Base-by-base conservation (phyloP, 768 basidiomycete species). In the Fomitopsis serialis region DNA sequence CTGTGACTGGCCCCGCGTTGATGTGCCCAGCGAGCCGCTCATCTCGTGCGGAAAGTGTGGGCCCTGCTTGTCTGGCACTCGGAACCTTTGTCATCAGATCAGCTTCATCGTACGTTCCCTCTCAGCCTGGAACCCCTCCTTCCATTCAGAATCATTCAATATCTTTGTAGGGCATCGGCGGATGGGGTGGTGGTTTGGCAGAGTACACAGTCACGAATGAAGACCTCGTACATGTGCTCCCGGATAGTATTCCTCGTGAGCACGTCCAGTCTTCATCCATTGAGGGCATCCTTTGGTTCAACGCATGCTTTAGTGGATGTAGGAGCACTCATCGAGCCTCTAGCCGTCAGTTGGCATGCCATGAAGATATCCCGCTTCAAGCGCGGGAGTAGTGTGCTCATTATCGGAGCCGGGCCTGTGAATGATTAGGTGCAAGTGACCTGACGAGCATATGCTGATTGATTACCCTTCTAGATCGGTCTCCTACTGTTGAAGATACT, bases 291-390 rank as follows among this genome's bases (percentile, higher is more conserved):
- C 12, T 22, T 10, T 3, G 29, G 34, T 29, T 23, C 15, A 25
- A 2, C 29, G 23, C 1, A 10, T 32, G 9, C 15, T 1, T 1
- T 40, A 78, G 78, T 79, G 42, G 77, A 79, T 19, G 58, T 75
- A 10, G 78, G 74, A 1, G 77, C 77, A 2, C 71, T 72, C 56
- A 66, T 75, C 12, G 78, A 79, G 58, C 77, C 78, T 0, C 66
- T 79, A 6, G 68, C 76, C 1, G 75, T 78, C 2, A 75, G 73
- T 0, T 76, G 72, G 62, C 72, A 78, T 45, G 74, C 74, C 1
- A 72, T 76, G 17, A 74, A 76, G 56, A 63, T 67, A 32, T 71
- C 73, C 1, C 68, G 68, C 0, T 73, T 74, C 58, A 65, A 66
- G 51, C 53, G 56, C 25, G 75, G 77, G 0, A 59, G 73, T 45